Evolutionary conservation across 2,329 filamentous ascomycete genomes (phyloP).

Genomic region (Trichoderma gracile): DNA sequence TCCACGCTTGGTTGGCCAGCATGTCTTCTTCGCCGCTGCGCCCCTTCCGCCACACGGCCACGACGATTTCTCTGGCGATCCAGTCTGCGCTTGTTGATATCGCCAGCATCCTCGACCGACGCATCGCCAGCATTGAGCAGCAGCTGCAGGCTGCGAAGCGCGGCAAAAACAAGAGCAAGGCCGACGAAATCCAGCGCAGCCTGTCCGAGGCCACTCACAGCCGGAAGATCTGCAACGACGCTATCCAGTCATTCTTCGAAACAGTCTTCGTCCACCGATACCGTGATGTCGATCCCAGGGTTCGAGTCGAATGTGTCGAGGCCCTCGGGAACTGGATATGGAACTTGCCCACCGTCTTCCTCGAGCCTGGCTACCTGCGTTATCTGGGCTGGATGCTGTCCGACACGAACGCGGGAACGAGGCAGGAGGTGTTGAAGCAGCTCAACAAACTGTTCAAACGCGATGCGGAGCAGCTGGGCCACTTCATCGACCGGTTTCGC

Average conservation of each 20-base stretch:
- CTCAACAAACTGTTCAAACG: conserved; percentile 77
- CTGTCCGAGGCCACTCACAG: conserved; percentile 70
- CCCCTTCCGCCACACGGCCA: conserved; percentile 92
- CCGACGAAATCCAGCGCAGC: conserved; percentile 70
- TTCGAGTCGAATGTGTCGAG: conserved; percentile 83
- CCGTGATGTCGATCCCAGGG: conserved; percentile 86
- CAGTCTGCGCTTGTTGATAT: conserved; percentile 75
- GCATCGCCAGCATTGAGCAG: conserved; percentile 73
- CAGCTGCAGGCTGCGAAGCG: conserved; percentile 75
- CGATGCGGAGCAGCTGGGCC: conserved; percentile 78
- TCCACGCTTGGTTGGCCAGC: conserved; percentile 84
- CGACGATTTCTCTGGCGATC: conserved; percentile 78
- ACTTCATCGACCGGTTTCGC: conserved; percentile 91
- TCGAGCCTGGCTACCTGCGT: conserved; percentile 85
- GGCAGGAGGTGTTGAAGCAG: conserved; percentile 85
- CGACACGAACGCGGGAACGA: conserved; percentile 71
- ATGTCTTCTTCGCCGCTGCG: conserved; percentile 87
- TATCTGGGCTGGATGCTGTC: conserved; percentile 96
- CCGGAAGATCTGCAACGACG: conserved; percentile 67
- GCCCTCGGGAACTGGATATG: conserved; percentile 88
- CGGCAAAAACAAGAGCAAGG: conserved; percentile 74
- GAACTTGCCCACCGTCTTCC: conserved; percentile 80
- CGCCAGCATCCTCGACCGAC: conserved; percentile 68
- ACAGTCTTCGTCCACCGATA: conserved; percentile 94
- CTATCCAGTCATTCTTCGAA: conserved; percentile 85